Evolutionary conservation across 1,139 yeast genomes (phyloP), one percentile per base, ranked within the genome.

Genomic region (Geotrichum macrosporum): DNA sequence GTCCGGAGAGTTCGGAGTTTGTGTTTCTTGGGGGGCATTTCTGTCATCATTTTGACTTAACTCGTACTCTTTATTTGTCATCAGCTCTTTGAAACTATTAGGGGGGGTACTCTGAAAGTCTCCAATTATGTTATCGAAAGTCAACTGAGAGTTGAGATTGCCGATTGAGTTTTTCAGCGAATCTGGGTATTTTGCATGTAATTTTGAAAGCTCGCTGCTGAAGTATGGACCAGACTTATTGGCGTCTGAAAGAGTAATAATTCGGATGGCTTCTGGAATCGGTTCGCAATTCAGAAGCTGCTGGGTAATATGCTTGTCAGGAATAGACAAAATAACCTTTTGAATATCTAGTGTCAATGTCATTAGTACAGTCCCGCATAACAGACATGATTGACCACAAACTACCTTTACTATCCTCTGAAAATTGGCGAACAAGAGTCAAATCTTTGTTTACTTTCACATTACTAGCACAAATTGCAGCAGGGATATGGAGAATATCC

Each of bases 401-500:
- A n/a, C n/a, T 36, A 46, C 49, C 49, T 46, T 46, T 46, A 21
- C 49, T 36, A 30, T 40, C 22, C 21, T 46, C 49, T 16, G 49
- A 34, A 27, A 46, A 46, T 26, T 46, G 49, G 10, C 43, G 35
- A 5, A 46, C 40, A 3, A 46, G 46, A 36, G 32, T 32, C 20
- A 46, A 41, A 35, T 46, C 49, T 24, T 36, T 42, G 19, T 46
- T 46, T 9, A 46, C 46, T 32, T 46, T 46, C 12, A 41, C 31
- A 19, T 41, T 36, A 16, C 44, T 39, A 10, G 22, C 35, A 16
- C 40, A 41, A 19, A 46, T 46, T 5, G 39, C 43, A 18, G 34
- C 42, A 3, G 49, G 49, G 9, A 46, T 46, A n/a, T 46, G 39
- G 3, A 46, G 42, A 16, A 27, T 30, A 4, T 29, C 15, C 13